Conservation (phyloP, 2,329 filamentous ascomycete genomes). For the Volutella citrinella region DNA sequence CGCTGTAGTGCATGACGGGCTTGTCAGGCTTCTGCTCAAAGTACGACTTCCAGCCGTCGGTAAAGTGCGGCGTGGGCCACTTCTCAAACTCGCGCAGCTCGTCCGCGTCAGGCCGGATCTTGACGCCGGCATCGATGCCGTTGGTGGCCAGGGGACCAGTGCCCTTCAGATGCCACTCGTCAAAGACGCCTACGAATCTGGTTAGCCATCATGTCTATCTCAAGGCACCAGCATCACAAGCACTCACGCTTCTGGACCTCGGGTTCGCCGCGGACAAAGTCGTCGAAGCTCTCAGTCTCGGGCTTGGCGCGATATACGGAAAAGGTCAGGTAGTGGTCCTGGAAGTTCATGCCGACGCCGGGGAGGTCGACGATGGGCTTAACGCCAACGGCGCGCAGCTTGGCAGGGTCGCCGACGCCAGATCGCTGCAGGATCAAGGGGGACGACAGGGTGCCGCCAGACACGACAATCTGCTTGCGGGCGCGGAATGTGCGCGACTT, state of each 20-base stretch:
- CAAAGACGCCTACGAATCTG: conserved; percentile 52
- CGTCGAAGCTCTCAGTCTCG: conserved; percentile 74
- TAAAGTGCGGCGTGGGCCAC: conserved; percentile 75
- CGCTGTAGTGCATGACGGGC: conserved; percentile 81
- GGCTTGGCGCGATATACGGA: conserved; percentile 70
- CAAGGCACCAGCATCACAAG: too few species aligned
- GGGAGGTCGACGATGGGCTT: conserved; percentile 69
- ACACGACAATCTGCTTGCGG: conserved; percentile 72
- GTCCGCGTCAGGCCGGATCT: conserved; percentile 67
- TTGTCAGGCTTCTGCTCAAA: conserved; percentile 84
- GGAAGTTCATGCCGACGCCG: conserved; percentile 73
- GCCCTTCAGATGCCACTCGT: conserved; percentile 77
- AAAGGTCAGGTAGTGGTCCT: conserved; percentile 73
- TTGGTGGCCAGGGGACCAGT: conserved; percentile 76
- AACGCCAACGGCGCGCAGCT: conserved; percentile 65
- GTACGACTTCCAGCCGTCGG: conserved; percentile 73
- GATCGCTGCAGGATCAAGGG: conserved; percentile 74
- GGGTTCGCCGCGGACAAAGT: conserved; percentile 72
- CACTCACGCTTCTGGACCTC: conserved; percentile 63
- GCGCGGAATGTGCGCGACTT: conserved; percentile 58
- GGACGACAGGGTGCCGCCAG: conserved; percentile 69
- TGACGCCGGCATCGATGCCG: conserved; percentile 77
- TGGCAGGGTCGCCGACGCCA: conserved; percentile 68
- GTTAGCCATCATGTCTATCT: too few species aligned
- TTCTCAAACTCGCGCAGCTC: conserved; percentile 67